Evolutionary conservation across 805 yeast genomes (phyloP).

Genomic region (Torulaspora microellipsoides): DNA sequence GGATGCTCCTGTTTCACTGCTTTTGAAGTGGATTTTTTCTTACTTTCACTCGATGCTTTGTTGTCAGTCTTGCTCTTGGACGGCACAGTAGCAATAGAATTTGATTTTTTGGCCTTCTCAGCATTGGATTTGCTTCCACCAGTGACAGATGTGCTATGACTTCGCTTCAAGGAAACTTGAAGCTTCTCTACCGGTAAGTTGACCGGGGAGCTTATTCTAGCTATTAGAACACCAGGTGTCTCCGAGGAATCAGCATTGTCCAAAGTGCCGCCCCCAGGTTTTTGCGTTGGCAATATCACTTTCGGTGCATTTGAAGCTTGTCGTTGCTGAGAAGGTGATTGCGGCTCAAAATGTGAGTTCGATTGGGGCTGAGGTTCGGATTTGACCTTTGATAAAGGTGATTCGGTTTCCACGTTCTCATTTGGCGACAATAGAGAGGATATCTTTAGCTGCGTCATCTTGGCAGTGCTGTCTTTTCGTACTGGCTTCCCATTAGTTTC

Average conservation of each 20-base stretch:
- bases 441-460: slow-evolving; percentile 17
- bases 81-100: slow-evolving; percentile 6
- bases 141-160: slow-evolving; percentile 4
- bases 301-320: slow-evolving; percentile 12
- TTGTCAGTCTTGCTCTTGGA: slow-evolving; percentile 4
- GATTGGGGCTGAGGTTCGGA: not conserved
- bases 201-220: slow-evolving; percentile 25
- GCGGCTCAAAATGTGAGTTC: not conserved
- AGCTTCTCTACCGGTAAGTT: slow-evolving; percentile 10
- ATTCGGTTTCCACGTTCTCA: not conserved
- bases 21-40: slow-evolving; percentile 2
- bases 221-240: slow-evolving; percentile 16
- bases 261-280: slow-evolving; percentile 6
- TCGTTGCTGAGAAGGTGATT: slow-evolving; percentile 5
- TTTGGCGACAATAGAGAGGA: slow-evolving; percentile 19
- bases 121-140: slow-evolving; percentile 3
- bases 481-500: not conserved
- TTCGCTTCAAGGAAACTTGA: slow-evolving; percentile 2
- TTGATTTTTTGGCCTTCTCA: slow-evolving; percentile 10
- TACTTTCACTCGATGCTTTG: slow-evolving; percentile 2
- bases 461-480: not conserved
- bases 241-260: slow-evolving; percentile 8
- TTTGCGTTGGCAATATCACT: slow-evolving; percentile 25
- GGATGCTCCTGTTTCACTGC: slow-evolving; percentile 6
- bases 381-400: not conserved